Evolutionary conservation across 164 flowering plant species (phyloP).

Genomic region (Dillenia turbinata): DNA sequence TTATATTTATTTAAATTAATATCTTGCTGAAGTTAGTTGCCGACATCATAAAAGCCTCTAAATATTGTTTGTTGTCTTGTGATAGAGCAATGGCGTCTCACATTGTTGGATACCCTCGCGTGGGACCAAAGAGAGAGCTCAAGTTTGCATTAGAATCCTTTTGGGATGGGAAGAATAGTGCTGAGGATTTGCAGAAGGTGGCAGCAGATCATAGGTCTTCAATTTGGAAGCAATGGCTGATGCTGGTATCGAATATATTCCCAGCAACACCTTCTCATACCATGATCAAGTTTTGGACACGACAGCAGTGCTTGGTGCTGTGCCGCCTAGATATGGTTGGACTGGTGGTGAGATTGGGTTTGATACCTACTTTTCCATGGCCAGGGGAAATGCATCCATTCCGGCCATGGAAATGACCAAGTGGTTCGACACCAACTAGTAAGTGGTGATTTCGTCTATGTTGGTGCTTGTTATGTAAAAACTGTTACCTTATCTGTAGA

Average conservation of each 20-base stretch:
- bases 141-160: slow-evolving; percentile 85
- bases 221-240: slow-evolving; percentile 78
- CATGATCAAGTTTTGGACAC: slow-evolving; percentile 73
- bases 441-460: slow-evolving; percentile 20
- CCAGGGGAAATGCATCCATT: slow-evolving; percentile 69
- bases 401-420: slow-evolving; percentile 94
- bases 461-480: no score
- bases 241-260: slow-evolving; percentile 68
- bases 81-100: slow-evolving; percentile 71
- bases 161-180: slow-evolving; percentile 75
- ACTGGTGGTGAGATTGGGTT: slow-evolving; percentile 74
- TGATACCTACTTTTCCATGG: slow-evolving; percentile 72
- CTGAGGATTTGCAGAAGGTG: slow-evolving; percentile 65
- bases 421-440: slow-evolving; percentile 92
- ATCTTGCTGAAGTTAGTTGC: no score
- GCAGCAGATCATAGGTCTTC: slow-evolving; percentile 59
- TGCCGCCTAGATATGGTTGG: slow-evolving; percentile 66
- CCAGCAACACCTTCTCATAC: slow-evolving; percentile 72
- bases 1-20: no score
- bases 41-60: no score
- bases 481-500: neutral
- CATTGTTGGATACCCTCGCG: slow-evolving; percentile 85
- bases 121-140: slow-evolving; percentile 84
- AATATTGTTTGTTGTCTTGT: no score
- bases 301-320: slow-evolving; percentile 78